Evolutionary conservation across 169 alveolate species (phyloP), one percentile per base, ranked within the genome.

Genomic region (Plasmodium vivax): DNA sequence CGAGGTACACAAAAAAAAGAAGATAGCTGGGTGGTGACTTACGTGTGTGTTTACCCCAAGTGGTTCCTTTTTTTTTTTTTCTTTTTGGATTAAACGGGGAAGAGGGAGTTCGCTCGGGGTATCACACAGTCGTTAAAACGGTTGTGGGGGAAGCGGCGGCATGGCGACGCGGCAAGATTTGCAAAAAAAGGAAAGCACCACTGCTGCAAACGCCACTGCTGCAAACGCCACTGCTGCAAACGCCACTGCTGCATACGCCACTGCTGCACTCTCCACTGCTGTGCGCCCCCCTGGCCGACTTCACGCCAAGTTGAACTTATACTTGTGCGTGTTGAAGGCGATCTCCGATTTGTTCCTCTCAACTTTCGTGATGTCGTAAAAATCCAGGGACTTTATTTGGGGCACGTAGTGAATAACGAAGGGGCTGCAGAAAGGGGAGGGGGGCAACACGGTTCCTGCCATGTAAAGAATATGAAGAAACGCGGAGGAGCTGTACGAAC

Each of bases 361-460:
- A 77, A 88, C 71, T 80, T 88, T 88, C 19, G 83, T 79, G 68
- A 88, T 77, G 23, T 88, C 94, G n/a, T 88, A 87, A 80, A 88
- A 88, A 79, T 88, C 94, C 34, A 88, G 54, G 34, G 94, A 88
- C 82, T 77, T 88, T 27, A 88, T 88, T 77, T 88, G 94, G 71
- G 94, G 94, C 47, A 88, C 19, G 72, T 88, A 88, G 47, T 88
- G 94, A 88, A 88, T 88, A 41, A 79, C 82, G 47, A 88, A 88
- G 0, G 82, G 75, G 47, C 94, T 88, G 51, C 6, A 62, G 73
- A 30, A 73, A 27, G 19, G 30, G 23, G 9, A 12, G 3, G 23
- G 23, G 71, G 19, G 43, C 27, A 41, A 8, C 23, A 10, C 34
- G 23, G 14, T 34, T 1, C 2, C 9, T 41, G 56, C 30, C 3